Evolutionary conservation across 805 yeast genomes (phyloP).

Genomic region (Candida ulmi): DNA sequence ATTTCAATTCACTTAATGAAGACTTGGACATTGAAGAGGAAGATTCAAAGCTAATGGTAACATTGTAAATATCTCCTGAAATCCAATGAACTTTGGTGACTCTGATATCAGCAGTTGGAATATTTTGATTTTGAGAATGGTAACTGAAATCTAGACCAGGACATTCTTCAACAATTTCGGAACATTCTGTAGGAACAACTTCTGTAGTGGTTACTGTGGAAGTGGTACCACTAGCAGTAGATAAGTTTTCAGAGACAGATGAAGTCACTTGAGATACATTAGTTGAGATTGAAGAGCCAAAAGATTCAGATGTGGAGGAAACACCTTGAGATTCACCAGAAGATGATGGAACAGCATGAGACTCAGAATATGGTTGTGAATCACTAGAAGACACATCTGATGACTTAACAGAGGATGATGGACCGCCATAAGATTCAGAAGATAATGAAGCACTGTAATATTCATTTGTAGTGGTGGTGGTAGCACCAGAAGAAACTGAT

Average conservation of each 20-base stretch:
- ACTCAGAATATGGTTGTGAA: neutral
- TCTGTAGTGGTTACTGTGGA: no score
- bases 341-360: neutral
- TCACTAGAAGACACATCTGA: neutral
- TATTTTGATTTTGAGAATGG: slow-evolving; percentile 7
- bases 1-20: slow-evolving; percentile 15
- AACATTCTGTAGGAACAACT: slow-evolving; percentile 5
- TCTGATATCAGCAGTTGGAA: slow-evolving; percentile 10
- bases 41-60: slow-evolving; percentile 10
- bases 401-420: neutral
- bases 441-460: neutral
- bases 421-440: neutral
- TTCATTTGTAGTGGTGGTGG: no score
- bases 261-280: neutral
- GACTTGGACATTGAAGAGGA: slow-evolving; percentile 6
- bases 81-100: slow-evolving; percentile 10
- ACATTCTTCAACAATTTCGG: slow-evolving; percentile 6
- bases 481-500: neutral
- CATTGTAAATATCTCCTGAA: slow-evolving; percentile 10
- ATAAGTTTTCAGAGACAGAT: neutral
- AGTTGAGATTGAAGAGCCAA: neutral
- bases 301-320: neutral
- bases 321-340: neutral
- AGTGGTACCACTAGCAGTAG: neutral
- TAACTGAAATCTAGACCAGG: slow-evolving; percentile 9